These are phyloP conservation scores for Aspergillus costaricaensis DNA, from an alignment of 2,329 filamentous ascomycete species.

Conservation along the genomic window DNA sequence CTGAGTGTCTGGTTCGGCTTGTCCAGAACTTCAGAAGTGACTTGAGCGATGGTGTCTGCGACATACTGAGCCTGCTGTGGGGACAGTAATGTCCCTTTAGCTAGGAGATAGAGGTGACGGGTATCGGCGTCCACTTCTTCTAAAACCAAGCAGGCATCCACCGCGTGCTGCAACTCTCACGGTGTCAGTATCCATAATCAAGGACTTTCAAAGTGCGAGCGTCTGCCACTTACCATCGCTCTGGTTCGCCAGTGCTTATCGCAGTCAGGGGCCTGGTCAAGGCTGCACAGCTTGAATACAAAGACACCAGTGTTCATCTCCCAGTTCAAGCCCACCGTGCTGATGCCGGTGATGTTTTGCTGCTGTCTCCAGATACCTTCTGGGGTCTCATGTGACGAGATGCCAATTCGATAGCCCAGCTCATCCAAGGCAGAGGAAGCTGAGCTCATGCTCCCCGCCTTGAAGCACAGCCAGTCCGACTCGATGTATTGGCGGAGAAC, in stretches of 20 bases:
- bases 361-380: no score
- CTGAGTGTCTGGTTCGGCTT: neutral
- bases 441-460: neutral
- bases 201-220: no score
- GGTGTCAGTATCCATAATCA: no score
- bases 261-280: no score
- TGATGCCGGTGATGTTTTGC: no score
- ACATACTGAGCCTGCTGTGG: neutral
- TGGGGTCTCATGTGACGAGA: neutral
- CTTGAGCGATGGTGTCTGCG: neutral
- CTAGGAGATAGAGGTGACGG: neutral
- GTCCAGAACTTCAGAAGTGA: neutral
- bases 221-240: no score
- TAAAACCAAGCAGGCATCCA: neutral
- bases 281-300: no score
- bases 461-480: neutral
- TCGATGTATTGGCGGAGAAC: neutral
- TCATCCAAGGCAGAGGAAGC: neutral
- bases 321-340: no score
- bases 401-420: neutral
- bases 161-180: no score
- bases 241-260: no score
- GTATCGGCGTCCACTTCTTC: neutral
- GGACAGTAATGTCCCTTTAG: neutral
- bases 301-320: no score